Evolutionary conservation across 2,329 filamentous ascomycete genomes (phyloP), one percentile per base, ranked within the genome.

Genomic region (Aspergillus fructus): DNA sequence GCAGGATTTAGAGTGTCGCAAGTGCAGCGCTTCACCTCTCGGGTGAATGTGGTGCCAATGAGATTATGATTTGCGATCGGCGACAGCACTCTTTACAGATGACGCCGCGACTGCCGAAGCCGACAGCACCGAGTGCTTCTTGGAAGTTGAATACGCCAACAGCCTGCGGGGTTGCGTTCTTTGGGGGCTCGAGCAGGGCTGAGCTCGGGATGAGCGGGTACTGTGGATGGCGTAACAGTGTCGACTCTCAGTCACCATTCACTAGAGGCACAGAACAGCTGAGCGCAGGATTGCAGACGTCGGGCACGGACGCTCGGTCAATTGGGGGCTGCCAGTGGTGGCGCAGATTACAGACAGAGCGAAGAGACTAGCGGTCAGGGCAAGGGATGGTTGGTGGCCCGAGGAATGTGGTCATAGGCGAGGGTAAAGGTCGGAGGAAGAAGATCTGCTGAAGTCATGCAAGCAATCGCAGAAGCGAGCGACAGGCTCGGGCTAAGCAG

Each of bases 1-100:
- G 60, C 64, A 68, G 59, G 64, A 61, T 62, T 63, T 57, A 60
- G 47, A 59, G 51, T 55, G 62, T 59, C 58, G 63, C 53, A 59
- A 49, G 56, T 34, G 62, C 63, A 62, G 59, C 61, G 61, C 55
- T 56, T 62, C 50, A 47, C 55, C 57, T 58, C 58, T 62, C 58
- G 56, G 55, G 58, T 55, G 41, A 54, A 55, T 60, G 46, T 39
- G 49, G 61, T 64, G 58, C 63, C 60, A 67, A 66, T 62, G 56
- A 58, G 54, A 60, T 58, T 57, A 45, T 51, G 41, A 39, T 50
- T 37, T 42, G 17, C 41, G 40, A 27, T 46, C 43, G 43, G 7
- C 23, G 9, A 30, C 23, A 17, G 34, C 23, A 13, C 43, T 46
- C 13, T 27, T 1, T 19, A 17, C 42, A n/a, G 45, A 48, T 27